Conservation (phyloP, 2,329 filamentous ascomycete genomes). For the Diaporthe helianthi region DNA sequence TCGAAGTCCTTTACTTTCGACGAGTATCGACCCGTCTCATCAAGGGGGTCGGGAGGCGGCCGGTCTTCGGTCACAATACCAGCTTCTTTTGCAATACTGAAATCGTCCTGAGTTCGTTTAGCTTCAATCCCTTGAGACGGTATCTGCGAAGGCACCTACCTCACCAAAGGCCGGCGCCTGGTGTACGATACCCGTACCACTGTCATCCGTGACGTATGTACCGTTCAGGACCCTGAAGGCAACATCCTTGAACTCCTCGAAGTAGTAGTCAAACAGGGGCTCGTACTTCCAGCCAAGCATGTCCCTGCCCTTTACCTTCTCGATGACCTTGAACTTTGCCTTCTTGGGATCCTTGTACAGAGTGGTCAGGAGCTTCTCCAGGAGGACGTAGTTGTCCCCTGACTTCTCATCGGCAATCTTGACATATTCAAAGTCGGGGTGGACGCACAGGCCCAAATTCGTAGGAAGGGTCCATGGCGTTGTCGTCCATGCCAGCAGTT, state of each 20-base stretch:
- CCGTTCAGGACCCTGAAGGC: constrained; percentile 85
- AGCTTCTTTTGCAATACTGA: constrained; percentile 77
- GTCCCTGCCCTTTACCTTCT: constrained; percentile 80
- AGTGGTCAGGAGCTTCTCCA: constrained; percentile 81
- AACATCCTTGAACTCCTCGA: constrained; percentile 84
- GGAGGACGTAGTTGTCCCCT: constrained; percentile 82
- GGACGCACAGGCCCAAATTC: constrained; percentile 74
- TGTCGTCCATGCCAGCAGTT: constrained; percentile 86
- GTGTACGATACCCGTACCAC: constrained; percentile 93
- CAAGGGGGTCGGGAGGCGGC: constrained; percentile 88
- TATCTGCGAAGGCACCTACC: constrained; percentile 53
- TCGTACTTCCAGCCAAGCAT: constrained; percentile 91
- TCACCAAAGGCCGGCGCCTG: constrained; percentile 94
- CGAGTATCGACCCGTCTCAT: constrained; percentile 82
- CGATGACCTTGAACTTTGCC: constrained; percentile 85
- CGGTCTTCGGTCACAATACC: constrained; percentile 81
- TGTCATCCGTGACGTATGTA: constrained; percentile 85
- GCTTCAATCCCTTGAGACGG: not conserved
- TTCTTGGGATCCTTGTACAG: constrained; percentile 97
- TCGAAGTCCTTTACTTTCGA: constrained; percentile 79
- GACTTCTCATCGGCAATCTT: constrained; percentile 85
- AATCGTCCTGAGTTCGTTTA: constrained; percentile 70
- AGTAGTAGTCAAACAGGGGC: constrained; percentile 89
- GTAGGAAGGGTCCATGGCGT: constrained; percentile 83
- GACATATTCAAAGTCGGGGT: constrained; percentile 81